Evolutionary conservation across 2,329 filamentous ascomycete species (phyloP), one percentile per base, ranked within the genome.

Genomic region (Calonectria henricotiae): DNA sequence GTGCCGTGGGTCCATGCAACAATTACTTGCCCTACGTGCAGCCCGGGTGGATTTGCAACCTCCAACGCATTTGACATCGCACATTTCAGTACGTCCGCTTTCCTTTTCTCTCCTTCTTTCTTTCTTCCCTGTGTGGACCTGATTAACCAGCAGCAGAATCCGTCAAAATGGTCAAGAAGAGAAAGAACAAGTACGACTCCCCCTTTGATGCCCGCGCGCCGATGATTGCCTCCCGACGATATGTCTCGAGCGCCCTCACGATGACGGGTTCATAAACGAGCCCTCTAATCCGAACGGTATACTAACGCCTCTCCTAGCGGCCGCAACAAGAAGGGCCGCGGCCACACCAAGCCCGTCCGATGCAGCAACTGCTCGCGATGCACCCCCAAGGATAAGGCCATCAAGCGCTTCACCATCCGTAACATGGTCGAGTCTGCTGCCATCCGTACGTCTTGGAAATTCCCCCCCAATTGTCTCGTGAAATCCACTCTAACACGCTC

Each of bases 351-450:
- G 92, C 97, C 96, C 84, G 98, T 99, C 89, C 94, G 89, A 80
- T 91, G 89, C 89, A 88, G 86, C 86, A 91, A 91, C 89, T 91
- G 89, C 89, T 90, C 89, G 84, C 90, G 93, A 88, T 95, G 93
- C 90, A 97, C 94, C 73, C 95, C 95, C 86, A 99, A 99, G 93
- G 96, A 99, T 85, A 99, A 99, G 94, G 96, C 97, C 80, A 98
- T 99, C 92, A 99, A 99, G 95, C 92, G 96, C 89, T 99, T 99
- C 91, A 99, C 96, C 89, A 91, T 99, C 91, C 93, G 96, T 87
- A 98, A 99, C 93, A 99, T 99, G 96, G 96, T 99, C 80, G 96
- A 99, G 90, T 98, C 95, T 83, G 96, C 97, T 84, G 96, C 96
- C 84, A 98, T 99, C 86, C 96, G 97, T 98, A 95, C 83, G 95